A percentile compares a stretch with the other conserved stretches of the same genome.
These are phyloP conservation scores for Allantophomopsis cytisporea DNA, from an alignment of 2,329 filamentous ascomycete genomes.

Conservation along the genomic window DNA sequence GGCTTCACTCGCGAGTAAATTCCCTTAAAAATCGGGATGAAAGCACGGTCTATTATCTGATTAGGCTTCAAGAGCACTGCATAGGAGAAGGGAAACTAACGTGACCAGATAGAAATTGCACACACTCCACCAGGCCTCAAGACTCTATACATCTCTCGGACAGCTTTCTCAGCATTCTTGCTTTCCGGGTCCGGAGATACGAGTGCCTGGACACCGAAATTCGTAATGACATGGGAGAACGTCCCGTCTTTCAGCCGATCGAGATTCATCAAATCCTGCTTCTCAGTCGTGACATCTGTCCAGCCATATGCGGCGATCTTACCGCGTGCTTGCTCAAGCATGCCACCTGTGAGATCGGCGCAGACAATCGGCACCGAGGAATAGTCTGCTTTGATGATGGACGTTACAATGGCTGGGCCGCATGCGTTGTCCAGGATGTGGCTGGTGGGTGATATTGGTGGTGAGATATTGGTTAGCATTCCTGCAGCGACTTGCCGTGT, in stretches of 20 bases:
- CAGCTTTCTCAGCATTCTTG: slow-evolving; percentile 55
- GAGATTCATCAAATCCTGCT: slow-evolving; percentile 46
- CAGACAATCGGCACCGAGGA: slow-evolving; percentile 69
- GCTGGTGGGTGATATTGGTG: slow-evolving; percentile 2
- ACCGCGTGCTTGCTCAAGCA: slow-evolving; percentile 41
- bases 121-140: slow-evolving; percentile 75
- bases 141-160: slow-evolving; percentile 72
- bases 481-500: no score
- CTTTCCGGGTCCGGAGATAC: slow-evolving; percentile 18
- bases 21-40: no score
- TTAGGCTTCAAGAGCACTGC: not conserved
- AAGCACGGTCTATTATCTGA: no score
- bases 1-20: no score
- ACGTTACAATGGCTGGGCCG: slow-evolving; percentile 91
- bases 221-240: slow-evolving; percentile 89
- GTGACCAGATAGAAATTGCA: slow-evolving; percentile 6
- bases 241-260: slow-evolving; percentile 79
- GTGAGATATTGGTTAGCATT: no score
- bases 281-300: slow-evolving; percentile 67
- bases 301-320: slow-evolving; percentile 48
- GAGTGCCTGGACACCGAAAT: slow-evolving; percentile 39
- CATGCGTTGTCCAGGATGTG: slow-evolving; percentile 84
- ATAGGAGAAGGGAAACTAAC: slow-evolving; percentile 1
- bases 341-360: slow-evolving; percentile 84
- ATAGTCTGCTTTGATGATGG: slow-evolving; percentile 70